Percentiles rank a stretch among this genome's conserved stretches.
phyloP scores from a whole-genome alignment of 768 basidiomycete genomes.

The Auricularia auricula-judae region DNA sequence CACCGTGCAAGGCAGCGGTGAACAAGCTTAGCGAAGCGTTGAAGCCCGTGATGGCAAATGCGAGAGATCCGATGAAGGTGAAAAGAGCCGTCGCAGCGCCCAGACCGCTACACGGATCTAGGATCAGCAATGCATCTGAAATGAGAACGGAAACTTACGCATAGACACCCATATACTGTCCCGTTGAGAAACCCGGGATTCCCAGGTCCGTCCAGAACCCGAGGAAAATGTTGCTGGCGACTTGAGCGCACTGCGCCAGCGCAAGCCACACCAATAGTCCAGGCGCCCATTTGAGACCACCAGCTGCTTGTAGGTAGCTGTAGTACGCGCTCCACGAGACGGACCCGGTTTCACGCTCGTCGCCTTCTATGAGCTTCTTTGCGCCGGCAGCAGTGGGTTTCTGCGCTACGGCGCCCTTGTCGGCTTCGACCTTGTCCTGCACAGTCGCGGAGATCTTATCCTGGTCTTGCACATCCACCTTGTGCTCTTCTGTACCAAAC shows the following conservation, averaged over 20 bases:
- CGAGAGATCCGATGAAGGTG: not conserved
- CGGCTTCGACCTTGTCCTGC: constrained; percentile 13
- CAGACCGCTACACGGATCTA: not conserved
- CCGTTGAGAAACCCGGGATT: constrained; percentile 44
- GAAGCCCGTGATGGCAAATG: not conserved
- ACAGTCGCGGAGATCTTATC: constrained; percentile 16
- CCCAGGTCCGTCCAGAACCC: constrained; percentile 58
- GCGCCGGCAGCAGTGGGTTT: constrained; percentile 11
- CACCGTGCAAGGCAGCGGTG: constrained; percentile 39
- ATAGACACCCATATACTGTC: constrained; percentile 56
- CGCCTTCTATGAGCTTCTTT: constrained; percentile 31
- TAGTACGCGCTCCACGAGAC: constrained; percentile 39
- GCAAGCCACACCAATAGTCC: constrained; percentile 33
- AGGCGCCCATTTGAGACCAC: constrained; percentile 32
- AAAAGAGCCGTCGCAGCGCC: not conserved
- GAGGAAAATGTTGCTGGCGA: constrained; percentile 56
- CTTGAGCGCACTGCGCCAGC: constrained; percentile 41
- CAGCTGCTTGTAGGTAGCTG: constrained; percentile 33
- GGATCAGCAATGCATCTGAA: not conserved
- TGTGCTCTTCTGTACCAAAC: constrained; percentile 34
- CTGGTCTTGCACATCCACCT: constrained; percentile 6
- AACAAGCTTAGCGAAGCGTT: constrained; percentile 27
- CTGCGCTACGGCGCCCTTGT: constrained; percentile 14
- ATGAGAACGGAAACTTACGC: constrained; percentile 10
- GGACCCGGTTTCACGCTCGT: constrained; percentile 46